These are phyloP conservation scores for Roridomyces roridus DNA, from an alignment of 768 basidiomycete species.

Conservation along the genomic window DNA sequence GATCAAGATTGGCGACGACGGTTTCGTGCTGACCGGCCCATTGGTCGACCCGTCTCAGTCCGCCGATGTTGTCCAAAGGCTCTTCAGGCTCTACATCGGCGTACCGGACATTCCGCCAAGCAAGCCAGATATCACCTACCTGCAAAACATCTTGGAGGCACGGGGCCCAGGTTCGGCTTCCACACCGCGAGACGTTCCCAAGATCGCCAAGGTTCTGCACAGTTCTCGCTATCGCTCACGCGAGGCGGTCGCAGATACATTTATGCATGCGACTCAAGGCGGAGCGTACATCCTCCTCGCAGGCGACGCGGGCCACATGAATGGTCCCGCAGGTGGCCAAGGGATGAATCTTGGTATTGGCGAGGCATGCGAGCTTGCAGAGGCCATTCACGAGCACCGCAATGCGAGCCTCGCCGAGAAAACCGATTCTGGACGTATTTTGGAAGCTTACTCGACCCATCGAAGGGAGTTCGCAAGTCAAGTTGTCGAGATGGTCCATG, in stretches of 20 bases:
- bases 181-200: not conserved
- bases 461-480: conserved; percentile 39
- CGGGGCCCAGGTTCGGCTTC: conserved; percentile 10
- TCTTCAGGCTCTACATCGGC: conserved; percentile 17
- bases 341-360: conserved; percentile 55
- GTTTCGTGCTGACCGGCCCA: conserved; percentile 10
- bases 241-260: conserved; percentile 41
- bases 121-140: conserved; percentile 9
- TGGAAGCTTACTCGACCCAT: conserved; percentile 33
- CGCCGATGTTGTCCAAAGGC: not conserved
- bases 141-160: conserved; percentile 14
- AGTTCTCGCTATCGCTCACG: conserved; percentile 45
- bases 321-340: conserved; percentile 46
- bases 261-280: conserved; percentile 9
- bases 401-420: not conserved
- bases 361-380: conserved; percentile 45
- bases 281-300: conserved; percentile 28
- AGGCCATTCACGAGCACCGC: conserved; percentile 36
- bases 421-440: conserved; percentile 24
- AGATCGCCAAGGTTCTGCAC: conserved; percentile 36
- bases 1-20: conserved; percentile 10
- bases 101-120: conserved; percentile 12
- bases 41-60: not conserved
- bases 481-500: conserved; percentile 40
- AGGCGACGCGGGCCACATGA: conserved; percentile 47